Base-by-base conservation (phyloP, 768 basidiomycete genomes). In the Russula earlei region DNA sequence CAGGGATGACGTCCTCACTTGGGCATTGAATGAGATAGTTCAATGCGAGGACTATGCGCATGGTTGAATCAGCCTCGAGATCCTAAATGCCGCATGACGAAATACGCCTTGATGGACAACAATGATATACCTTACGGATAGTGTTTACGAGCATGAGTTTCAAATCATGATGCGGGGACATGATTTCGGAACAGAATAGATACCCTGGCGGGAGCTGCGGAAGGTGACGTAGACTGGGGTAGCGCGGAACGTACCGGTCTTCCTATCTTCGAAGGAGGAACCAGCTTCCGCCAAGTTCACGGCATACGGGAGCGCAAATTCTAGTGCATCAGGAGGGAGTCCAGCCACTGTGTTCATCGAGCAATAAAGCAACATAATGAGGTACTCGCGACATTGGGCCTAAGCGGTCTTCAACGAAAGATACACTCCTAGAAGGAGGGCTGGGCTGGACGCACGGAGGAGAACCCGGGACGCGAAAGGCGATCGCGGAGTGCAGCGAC, bases 131-230 rank as follows among this genome's bases (percentile, higher is more conserved):
- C 77, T 92, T 92, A 59, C 88, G 82, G 33, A 91, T 66, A 5
- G 90, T 91, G 62, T 93, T 93, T 55, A 92, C 83, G 20, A 91
- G 75, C 85, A 93, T 90, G 22, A 93, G 72, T 49, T 81, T 78
- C 31, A 91, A 72, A 57, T 90, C 87, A 64, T 90, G 81, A 36
- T 75, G 68, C 8, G 71, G 63, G 37, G 81, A 78, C 82, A 92
- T 88, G 20, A 87, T 67, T 65, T 86, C 81, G 51, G 76, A 68
- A 64, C 89, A 91, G 65, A 88, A 91, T 7, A 84, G 68, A 70
- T 91, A 91, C 12, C 88, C 89, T 92, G 61, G 5, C 27, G 22
- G 49, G 31, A 25, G 20, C 4, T 20, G 34, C 38, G 51, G 47
- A 27, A 29, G 49, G n/a, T 2, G 19, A 29, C 25, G 46, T 19